Base-by-base conservation (phyloP, 331 rosid genomes). In the Spiraea crenata region DNA sequence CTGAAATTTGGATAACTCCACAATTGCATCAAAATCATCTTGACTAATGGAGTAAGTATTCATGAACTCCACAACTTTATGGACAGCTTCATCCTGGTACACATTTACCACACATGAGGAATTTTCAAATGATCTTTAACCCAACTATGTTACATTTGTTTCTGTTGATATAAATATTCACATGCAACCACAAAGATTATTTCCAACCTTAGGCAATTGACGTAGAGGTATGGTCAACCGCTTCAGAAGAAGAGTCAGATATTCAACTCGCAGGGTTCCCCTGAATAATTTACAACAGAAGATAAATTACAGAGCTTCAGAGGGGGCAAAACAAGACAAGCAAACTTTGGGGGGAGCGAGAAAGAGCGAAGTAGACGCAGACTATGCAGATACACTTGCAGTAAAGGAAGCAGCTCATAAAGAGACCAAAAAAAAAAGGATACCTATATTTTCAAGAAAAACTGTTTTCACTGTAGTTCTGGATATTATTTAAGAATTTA, bases 1-100 rank as follows among this genome's bases (percentile, higher is more conserved):
- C 99, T 86, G 78, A 84, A 86, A 95, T 77, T 91, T 91, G 64
- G 97, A 95, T 73, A 91, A 82, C 83, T 95, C 99, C 55, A 91
- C 80, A 59, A 91, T 71, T 55, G 96, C 87, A 69, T 91, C 90
- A 51, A 79, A 95, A 80, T 95, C 99, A 65, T 95, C 99, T 66
- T 83, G 95, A 73, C 83, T 87, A 77, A 89, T 85, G 4, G 97
- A 91, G 79, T 91, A 95, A 8, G 70, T 75, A 73, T 88, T 91
- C 99, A 95, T 95, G 71, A 95, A 95, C 50, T 89, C 96, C 70
- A 91, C 96, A 65, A 95, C 96, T 76, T 86, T 63, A 74, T 76
- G 80, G 64, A 86, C 92, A 14, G 97, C 99, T 82, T 89, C 96
- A 70, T 88, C 93, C 97, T 91, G 91, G 54, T 76, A 65, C 67